These are phyloP conservation scores for Eucalyptus curtisii DNA, from an alignment of 345 rosid species.

Conservation along the genomic window DNA sequence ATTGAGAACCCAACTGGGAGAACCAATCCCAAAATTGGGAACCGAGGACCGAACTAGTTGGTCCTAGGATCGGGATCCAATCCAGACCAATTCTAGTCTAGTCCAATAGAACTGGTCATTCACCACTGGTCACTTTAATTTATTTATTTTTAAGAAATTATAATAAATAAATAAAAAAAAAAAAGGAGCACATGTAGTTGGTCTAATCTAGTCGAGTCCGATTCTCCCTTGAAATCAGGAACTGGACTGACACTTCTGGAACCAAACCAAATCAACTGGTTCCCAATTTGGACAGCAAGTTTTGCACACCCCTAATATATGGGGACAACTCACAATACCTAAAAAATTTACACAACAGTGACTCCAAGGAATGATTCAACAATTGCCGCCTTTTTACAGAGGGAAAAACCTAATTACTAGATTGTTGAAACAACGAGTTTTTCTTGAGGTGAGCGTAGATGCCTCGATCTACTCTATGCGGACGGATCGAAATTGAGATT, in stretches of 20 bases:
- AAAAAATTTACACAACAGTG: neutral
- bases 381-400: neutral
- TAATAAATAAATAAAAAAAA: too few species aligned
- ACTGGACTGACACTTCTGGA: too few species aligned
- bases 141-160: fast-evolving
- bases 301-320: too few species aligned
- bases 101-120: too few species aligned
- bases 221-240: too few species aligned
- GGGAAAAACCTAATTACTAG: neutral
- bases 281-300: fast-evolving
- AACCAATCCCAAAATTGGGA: fast-evolving
- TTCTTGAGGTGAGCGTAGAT: neutral
- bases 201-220: fast-evolving
- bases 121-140: too few species aligned
- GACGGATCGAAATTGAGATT: neutral
- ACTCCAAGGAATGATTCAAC: neutral
- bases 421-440: neutral
- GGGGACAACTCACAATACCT: neutral
- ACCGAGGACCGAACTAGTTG: fast-evolving
- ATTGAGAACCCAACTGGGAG: fast-evolving
- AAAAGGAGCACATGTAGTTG: too few species aligned
- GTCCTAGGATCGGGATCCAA: too few species aligned
- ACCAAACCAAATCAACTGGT: fast-evolving
- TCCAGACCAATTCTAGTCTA: fast-evolving
- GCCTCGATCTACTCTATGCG: neutral